phyloP scores from a whole-genome alignment of 805 yeast species.

The Hanseniaspora lachancei region DNA sequence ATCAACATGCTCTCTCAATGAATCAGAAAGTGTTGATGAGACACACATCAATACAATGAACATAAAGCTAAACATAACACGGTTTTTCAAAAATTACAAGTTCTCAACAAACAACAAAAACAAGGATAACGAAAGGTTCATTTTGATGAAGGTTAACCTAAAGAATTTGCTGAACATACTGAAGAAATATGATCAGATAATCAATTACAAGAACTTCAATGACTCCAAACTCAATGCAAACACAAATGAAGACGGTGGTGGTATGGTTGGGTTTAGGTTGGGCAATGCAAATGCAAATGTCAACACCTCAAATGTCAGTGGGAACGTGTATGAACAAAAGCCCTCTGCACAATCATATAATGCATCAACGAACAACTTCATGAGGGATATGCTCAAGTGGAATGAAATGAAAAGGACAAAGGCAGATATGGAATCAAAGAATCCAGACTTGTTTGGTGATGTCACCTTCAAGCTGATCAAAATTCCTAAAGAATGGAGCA shows the following conservation, averaged over 20 bases:
- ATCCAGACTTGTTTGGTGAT: neutral
- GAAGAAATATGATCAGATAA: slow-evolving; percentile 9
- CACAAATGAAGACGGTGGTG: neutral
- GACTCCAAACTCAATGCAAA: neutral
- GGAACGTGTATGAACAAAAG: neutral
- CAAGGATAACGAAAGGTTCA: neutral
- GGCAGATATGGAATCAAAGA: neutral
- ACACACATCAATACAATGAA: slow-evolving; percentile 4
- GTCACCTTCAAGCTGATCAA: slow-evolving; percentile 5
- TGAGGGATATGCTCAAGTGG: slow-evolving; percentile 9
- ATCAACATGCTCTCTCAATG: slow-evolving; percentile 1
- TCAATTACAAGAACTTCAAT: neutral
- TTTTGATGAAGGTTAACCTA: slow-evolving; percentile 2
- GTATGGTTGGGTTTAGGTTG: neutral
- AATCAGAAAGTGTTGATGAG: neutral
- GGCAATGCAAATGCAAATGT: neutral
- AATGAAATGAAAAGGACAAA: neutral
- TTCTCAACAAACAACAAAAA: slow-evolving; percentile 2
- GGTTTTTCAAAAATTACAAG: slow-evolving; percentile 7
- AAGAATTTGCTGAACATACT: slow-evolving; percentile 4
- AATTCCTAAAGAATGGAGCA: slow-evolving; percentile 6
- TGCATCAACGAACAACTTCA: neutral
- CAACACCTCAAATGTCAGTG: neutral
- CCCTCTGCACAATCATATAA: neutral
- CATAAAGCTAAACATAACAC: neutral